Evolutionary conservation across 2,329 filamentous ascomycete species (phyloP), one percentile per base, ranked within the genome.

Genomic region (Cryphonectria japonica): DNA sequence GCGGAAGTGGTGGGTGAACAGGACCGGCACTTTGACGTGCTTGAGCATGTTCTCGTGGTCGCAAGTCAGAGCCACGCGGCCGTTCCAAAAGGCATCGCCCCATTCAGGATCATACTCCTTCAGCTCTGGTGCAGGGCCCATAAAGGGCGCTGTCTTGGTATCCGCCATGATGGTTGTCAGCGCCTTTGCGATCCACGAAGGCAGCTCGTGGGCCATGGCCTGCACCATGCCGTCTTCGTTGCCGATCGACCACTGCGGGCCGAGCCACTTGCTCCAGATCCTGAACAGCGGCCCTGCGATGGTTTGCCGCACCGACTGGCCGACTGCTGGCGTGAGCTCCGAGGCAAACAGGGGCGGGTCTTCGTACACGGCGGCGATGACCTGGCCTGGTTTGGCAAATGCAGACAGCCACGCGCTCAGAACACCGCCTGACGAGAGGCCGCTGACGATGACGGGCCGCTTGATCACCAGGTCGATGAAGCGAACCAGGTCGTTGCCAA

Each of bases 281-380:
- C 37, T 46, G 67, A 74, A 74, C 41, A 74, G 43, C 32, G 73
- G 72, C 7, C 65, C 73, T 9, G 70, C 72, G 11, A 72, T 66
- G 13, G 62, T 57, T 66, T 73, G 70, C 14, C 70, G 32, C 9
- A 74, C 41, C 8, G 67, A 59, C 50, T 73, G 73, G 7, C 73
- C 73, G 13, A 74, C 37, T 14, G 73, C 72, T 1, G 73, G 73
- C 1, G 66, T 65, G 22, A 69, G 50, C 59, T 74, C 68, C 4
- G 69, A 74, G n/a, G 70, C 64, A 43, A 74, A 74, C 32, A 74
- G 68, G 14, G 72, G 72, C 46, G 73, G 73, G 59, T 74, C 73
- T 29, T 74, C 73, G 57, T 69, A 74, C n/a, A 74, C 70, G 50
- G 67, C 66, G 13, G 70, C 73, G 32, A 69, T 19, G 34, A 73